Evolutionary conservation across 2,329 filamentous ascomycete genomes (phyloP), one percentile per base, ranked within the genome.

Genomic region (Fusarium longipes): DNA sequence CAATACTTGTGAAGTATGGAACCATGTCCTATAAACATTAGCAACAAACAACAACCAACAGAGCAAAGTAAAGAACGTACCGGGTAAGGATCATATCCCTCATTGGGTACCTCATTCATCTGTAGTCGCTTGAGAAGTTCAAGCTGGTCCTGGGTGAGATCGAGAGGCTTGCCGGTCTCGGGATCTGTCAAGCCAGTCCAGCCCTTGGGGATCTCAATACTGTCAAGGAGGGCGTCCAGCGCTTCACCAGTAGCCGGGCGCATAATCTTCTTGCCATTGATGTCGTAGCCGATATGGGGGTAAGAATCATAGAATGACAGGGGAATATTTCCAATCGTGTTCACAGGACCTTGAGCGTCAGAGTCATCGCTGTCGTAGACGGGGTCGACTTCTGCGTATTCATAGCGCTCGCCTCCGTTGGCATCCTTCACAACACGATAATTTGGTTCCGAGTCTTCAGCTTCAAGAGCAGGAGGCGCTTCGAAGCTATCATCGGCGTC

Each of bases 201-300:
- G 68, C 95, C 96, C 83, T 97, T 93, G 15, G 96, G 96, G 33
- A 99, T 84, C 75, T 99, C 96, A 73, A 99, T 99, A 79, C 92
- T 97, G 74, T 99, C 95, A 11, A 99, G 84, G 40, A 99, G 85
- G 14, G 93, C 93, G 82, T 99, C 96, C 30, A 99, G 82, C 33
- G 96, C 96, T 77, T 97, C 91, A 51, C 95, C 95, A 71, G 93
- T 95, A 6, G 96, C 96, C 8, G 96, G 96, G 51, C 96, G 91
- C 89, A 97, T 92, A 68, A 99, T 97, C 79, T 92, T 96, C 86
- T 96, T 97, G 78, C 96, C 96, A 78, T 99, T 97, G 82, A 99
- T 98, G 74, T 97, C 93, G 81, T 99, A 99, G 61, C 96, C 96
- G 76, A 99, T 97, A 77, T 99, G 96, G 49, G 96, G 96, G 77